Percentiles rank a stretch among this genome's conserved stretches.
Conservation (phyloP, 2,329 filamentous ascomycete species). For the Hymenoscyphus salicellus region DNA sequence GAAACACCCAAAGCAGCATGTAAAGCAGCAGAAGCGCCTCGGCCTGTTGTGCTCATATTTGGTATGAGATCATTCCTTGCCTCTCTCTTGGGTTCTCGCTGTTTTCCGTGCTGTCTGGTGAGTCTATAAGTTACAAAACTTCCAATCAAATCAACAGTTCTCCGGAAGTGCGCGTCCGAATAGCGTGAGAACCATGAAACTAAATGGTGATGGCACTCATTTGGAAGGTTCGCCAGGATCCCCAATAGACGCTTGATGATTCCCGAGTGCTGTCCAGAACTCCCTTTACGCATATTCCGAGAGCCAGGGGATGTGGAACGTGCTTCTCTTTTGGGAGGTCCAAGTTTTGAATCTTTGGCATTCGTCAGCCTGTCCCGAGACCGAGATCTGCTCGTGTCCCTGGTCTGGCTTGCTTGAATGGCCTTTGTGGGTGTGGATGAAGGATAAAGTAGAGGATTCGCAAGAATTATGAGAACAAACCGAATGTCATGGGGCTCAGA, state of each 20-base stretch:
- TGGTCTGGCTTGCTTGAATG: not conserved
- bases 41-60: slow-evolving; percentile 63
- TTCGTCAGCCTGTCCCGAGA: slow-evolving; percentile 25
- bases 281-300: slow-evolving; percentile 24
- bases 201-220: slow-evolving; percentile 72
- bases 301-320: slow-evolving; percentile 13
- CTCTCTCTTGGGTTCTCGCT: slow-evolving; percentile 57
- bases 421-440: slow-evolving; percentile 24
- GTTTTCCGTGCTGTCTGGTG: slow-evolving; percentile 66
- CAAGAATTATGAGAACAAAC: slow-evolving; percentile 74
- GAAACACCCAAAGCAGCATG: slow-evolving; percentile 69
- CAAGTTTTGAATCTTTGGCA: slow-evolving; percentile 4
- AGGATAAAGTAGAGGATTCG: slow-evolving; percentile 71
- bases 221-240: slow-evolving; percentile 70
- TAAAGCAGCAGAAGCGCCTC: slow-evolving; percentile 60
- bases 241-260: slow-evolving; percentile 84
- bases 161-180: slow-evolving; percentile 64
- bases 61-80: slow-evolving; percentile 68
- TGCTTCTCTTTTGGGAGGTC: slow-evolving; percentile 11
- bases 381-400: slow-evolving; percentile 23
- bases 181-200: slow-evolving; percentile 76
- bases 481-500: slow-evolving; percentile 67
- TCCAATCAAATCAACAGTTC: slow-evolving; percentile 71
- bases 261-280: slow-evolving; percentile 68
- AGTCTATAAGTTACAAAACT: slow-evolving; percentile 81